Evolutionary conservation across 495 filamentous ascomycete species (phyloP), one percentile per base, ranked within the genome.

Genomic region (Penicillium atrosanguineum): DNA sequence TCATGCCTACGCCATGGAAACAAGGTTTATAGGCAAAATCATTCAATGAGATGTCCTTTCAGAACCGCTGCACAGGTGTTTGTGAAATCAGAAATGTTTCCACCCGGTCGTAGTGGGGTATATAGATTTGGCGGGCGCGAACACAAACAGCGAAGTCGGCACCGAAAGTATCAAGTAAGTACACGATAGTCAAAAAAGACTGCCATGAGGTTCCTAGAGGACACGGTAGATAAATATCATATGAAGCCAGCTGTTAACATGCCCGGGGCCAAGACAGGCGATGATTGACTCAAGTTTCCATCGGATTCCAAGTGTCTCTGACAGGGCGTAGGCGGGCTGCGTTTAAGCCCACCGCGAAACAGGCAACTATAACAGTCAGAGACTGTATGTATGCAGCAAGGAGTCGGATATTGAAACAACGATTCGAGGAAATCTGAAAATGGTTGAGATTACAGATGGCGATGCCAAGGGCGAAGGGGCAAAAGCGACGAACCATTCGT

Each of bases 281-380:
- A 47, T 51, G 52, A 52, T 55, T 55, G 52, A 62, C 53, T 60
- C 52, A 57, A 42, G 50, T 40, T 69, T 69, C 66, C 61, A 69
- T 67, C 28, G 21, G 66, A 52, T 69, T 69, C 66, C 47, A 61
- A 50, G 42, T 61, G 60, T 60, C 52, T 61, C 50, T 48, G 39
- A 44, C 23, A 65, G 55, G 65, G 60, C 62, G 62, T 52, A 49
- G 28, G 42, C 42, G 21, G 50, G 31, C 50, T 41, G 41, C 44
- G 42, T 44, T 26, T 31, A 34, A 25, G 16, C 42, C 43, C 25
- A 19, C 31, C 12, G 21, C 16, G 18, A 12, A 21, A 75, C 62
- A 47, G 80, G 63, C 6, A 73, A 41, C 40, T 12, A 49, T 11
- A 23, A 34, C 29, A 28, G 2, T 1, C 16, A 1, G 4, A 42